These are phyloP conservation scores for Helichrysum umbraculigerum DNA, from an alignment of 129 eudicot genomes.

Conservation along the genomic window DNA sequence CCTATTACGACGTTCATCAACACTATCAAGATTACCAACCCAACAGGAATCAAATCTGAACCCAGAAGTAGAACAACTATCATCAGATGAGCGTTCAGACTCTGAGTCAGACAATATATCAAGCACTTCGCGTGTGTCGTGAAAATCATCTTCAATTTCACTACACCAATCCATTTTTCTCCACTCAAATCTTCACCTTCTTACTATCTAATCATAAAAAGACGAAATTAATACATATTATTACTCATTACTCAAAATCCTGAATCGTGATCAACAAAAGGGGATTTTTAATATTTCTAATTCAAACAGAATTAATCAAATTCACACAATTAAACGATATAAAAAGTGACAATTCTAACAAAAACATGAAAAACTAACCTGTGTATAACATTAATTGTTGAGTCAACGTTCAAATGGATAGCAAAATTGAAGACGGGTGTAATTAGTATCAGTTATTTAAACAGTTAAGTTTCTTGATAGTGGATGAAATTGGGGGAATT, in stretches of 20 bases:
- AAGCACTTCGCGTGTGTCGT: conserved; percentile 64
- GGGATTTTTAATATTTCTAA: no score
- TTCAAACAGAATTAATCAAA: not conserved
- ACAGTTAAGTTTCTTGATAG: not conserved
- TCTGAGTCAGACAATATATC: conserved; percentile 52
- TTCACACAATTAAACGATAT: not conserved
- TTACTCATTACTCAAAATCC: conserved; percentile 7
- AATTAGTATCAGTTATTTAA: conserved; percentile 1
- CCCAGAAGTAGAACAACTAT: conserved; percentile 43
- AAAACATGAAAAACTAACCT: not conserved
- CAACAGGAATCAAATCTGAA: conserved; percentile 39
- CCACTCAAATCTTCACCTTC: conserved; percentile 25
- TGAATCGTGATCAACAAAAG: not conserved
- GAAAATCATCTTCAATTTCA: conserved; percentile 56
- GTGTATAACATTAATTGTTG: conserved; percentile 19
- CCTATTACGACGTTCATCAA: conserved; percentile 59
- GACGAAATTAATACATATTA: conserved; percentile 7
- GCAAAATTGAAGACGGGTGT: conserved; percentile 21
- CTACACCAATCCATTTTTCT: conserved; percentile 40
- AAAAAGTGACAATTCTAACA: conserved; percentile 1
- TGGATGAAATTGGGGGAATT: conserved; percentile 9
- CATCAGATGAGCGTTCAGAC: conserved; percentile 49
- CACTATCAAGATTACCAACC: conserved; percentile 54
- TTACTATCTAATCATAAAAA: conserved; percentile 30
- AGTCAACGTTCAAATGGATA: conserved; percentile 29